These are phyloP conservation scores for Chalciporus sp. DNA, from an alignment of 1,284 basidiomycete genomes.

Conservation along the genomic window DNA sequence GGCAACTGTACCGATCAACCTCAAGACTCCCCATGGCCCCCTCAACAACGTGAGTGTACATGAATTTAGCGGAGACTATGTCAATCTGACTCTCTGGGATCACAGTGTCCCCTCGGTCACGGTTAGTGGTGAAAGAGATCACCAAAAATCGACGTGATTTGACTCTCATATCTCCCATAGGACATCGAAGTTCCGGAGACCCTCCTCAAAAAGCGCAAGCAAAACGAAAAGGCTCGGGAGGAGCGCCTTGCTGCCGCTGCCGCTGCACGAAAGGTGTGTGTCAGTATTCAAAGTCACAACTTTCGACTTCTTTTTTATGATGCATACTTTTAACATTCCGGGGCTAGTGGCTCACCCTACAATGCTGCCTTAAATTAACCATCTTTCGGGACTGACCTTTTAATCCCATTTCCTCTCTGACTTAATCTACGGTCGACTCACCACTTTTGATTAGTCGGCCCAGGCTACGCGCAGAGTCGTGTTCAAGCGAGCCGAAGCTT, in stretches of 20 bases:
- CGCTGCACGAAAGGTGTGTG: slow-evolving; percentile 90
- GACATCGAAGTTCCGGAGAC: slow-evolving; percentile 96
- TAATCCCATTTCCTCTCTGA: slow-evolving; percentile 9
- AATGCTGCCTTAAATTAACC: slow-evolving; percentile 87
- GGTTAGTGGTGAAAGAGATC: slow-evolving; percentile 45
- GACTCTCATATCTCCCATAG: slow-evolving; percentile 42
- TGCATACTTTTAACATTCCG: slow-evolving; percentile 71
- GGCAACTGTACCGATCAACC: slow-evolving; percentile 22
- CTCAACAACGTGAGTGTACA: slow-evolving; percentile 63
- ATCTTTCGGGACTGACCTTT: slow-evolving; percentile 94
- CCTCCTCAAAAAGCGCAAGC: slow-evolving; percentile 99
- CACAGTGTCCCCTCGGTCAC: slow-evolving; percentile 69
- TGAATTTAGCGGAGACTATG: neutral
- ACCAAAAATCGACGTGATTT: slow-evolving; percentile 27
- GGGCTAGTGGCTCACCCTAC: slow-evolving; percentile 69
- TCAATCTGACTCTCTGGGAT: slow-evolving; percentile 17
- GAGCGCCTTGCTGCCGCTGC: slow-evolving; percentile 87
- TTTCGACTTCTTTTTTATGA: slow-evolving; percentile 53
- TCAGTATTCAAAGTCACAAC: slow-evolving; percentile 10
- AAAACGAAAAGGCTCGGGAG: slow-evolving; percentile 96
- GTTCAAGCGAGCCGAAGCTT: slow-evolving; percentile 99
- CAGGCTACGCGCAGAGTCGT: slow-evolving; percentile 95
- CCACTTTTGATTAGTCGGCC: slow-evolving; percentile 59
- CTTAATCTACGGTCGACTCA: slow-evolving; percentile 8
- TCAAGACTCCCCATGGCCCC: slow-evolving; percentile 65